Base-by-base conservation (phyloP, 257 asterid species). In the Plantago elongata region DNA sequence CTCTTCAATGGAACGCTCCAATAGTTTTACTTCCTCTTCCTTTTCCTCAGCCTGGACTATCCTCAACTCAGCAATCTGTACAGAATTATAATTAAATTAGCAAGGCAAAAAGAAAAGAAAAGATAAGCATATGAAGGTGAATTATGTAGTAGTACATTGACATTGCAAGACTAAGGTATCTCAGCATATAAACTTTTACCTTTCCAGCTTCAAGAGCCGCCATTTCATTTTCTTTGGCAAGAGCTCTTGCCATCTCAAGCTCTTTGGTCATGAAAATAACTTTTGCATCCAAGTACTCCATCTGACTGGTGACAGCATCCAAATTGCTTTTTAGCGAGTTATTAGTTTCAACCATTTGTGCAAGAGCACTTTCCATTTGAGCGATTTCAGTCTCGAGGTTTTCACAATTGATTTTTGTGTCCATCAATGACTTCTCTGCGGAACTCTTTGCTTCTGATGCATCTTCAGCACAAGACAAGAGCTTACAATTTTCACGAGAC, bases 1-100 rank as follows among this genome's bases (percentile, higher is more conserved):
- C 75, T 89, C 95, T 82, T 93, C 95, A 60, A 93, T 83, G 61
- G 97, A 83, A 66, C 82, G 81, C 72, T 89, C 99, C 75, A 89
- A 74, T 61, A 93, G 81, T 78, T 72, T 93, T 59, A 87, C 95
- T 82, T 93, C 99, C 67, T 73, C 85, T 65, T 93, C 99, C 75
- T 82, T 93, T 67, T 82, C 94, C 79, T 83, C 92, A 63, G 88
- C 84, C 13, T 78, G 67, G 64, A 67, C 70, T 61, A 71, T 89
- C 54, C 73, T 71, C 42, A 54, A 58, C 62, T 81, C 90, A 16
- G 92, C 94, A 69, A 75, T 63, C 97, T 89, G 77, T 44, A 64
- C 74, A 54, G 57, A 69, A 47, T 45, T 50, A 54, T 34, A 5
- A 34, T 7, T 34, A 34, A 34, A 34, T 34, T 7, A 34, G 8